phyloP scores from a whole-genome alignment of 495 filamentous ascomycete genomes.

The Trichocladium uniseriatum region DNA sequence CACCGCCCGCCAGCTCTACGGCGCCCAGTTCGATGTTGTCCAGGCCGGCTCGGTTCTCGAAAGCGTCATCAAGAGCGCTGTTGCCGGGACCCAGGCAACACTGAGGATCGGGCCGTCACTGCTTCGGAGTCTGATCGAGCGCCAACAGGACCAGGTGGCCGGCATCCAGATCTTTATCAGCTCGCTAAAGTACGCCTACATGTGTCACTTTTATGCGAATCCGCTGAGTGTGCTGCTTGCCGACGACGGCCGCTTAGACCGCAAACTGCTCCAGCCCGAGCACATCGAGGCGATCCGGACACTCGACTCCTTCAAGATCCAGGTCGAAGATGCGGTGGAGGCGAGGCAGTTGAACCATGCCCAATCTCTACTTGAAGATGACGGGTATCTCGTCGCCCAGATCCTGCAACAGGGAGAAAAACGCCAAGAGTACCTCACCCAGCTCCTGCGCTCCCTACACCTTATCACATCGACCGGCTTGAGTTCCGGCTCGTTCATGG shows the following conservation, averaged over 20 bases:
- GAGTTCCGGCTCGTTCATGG: conserved; percentile 21
- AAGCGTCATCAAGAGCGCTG: conserved; percentile 62
- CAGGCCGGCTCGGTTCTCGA: conserved; percentile 67
- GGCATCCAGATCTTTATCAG: conserved; percentile 72
- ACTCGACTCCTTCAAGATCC: conserved; percentile 64
- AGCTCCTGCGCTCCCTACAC: conserved; percentile 24
- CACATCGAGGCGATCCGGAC: conserved; percentile 70
- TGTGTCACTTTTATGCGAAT: conserved; percentile 95
- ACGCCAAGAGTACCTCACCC: conserved; percentile 14
- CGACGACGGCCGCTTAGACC: conserved; percentile 21
- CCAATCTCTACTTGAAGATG: conserved; percentile 32
- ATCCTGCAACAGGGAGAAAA: conserved; percentile 17
- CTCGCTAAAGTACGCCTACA: conserved; percentile 85
- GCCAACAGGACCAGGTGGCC: conserved; percentile 77
- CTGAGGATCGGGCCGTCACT: conserved; percentile 61
- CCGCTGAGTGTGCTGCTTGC: conserved; percentile 61
- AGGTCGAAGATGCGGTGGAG: conserved; percentile 34
- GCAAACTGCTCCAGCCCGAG: conserved; percentile 39
- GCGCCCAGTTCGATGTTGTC: conserved; percentile 76
- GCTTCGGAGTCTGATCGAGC: conserved; percentile 58
- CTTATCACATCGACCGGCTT: conserved; percentile 13
- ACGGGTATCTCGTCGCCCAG: conserved; percentile 25
- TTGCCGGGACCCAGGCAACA: conserved; percentile 43
- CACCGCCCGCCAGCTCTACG: conserved; percentile 59
- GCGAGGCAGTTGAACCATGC: conserved; percentile 27